These are phyloP conservation scores for Chaetomium olivaceum DNA, from an alignment of 2,329 filamentous ascomycete species.

Conservation along the genomic window DNA sequence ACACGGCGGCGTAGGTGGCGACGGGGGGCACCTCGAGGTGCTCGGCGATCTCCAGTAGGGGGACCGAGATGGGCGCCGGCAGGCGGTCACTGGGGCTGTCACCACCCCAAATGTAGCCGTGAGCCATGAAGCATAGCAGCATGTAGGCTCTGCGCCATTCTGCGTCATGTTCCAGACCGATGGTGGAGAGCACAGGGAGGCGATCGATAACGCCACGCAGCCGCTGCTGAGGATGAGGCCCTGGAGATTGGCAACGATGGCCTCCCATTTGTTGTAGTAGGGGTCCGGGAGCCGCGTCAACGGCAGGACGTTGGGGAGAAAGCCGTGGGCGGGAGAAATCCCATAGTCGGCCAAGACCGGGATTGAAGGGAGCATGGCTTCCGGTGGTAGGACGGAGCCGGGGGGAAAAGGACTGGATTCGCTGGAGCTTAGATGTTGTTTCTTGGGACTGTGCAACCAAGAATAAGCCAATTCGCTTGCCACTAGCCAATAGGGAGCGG, in stretches of 20 bases:
- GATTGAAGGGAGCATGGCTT: conserved; percentile 59
- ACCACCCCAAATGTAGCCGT: conserved; percentile 96
- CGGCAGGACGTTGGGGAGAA: conserved; percentile 80
- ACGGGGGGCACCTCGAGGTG: conserved; percentile 86
- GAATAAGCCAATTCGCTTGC: not conserved
- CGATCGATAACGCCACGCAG: conserved; percentile 76
- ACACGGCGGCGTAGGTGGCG: conserved; percentile 88
- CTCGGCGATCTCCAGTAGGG: conserved; percentile 73
- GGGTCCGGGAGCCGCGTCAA: conserved; percentile 78
- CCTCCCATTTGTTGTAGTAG: conserved; percentile 96
- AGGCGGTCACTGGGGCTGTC: conserved; percentile 76
- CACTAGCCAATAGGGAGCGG: conserved; percentile 9
- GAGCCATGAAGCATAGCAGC: conserved; percentile 84
- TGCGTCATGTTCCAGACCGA: conserved; percentile 75
- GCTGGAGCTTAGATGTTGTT: not conserved
- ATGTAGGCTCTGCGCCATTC: conserved; percentile 96
- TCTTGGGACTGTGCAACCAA: not conserved
- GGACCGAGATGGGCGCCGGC: conserved; percentile 79
- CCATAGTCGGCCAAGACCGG: conserved; percentile 74
- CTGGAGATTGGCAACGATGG: conserved; percentile 81
- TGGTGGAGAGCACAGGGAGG: conserved; percentile 80
- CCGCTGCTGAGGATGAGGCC: conserved; percentile 79
- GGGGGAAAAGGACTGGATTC: not conserved
- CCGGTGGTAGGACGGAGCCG: not conserved
- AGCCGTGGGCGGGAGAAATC: conserved; percentile 76